Base-by-base conservation (phyloP, 768 basidiomycete species). In the Tulasnella sp. region DNA sequence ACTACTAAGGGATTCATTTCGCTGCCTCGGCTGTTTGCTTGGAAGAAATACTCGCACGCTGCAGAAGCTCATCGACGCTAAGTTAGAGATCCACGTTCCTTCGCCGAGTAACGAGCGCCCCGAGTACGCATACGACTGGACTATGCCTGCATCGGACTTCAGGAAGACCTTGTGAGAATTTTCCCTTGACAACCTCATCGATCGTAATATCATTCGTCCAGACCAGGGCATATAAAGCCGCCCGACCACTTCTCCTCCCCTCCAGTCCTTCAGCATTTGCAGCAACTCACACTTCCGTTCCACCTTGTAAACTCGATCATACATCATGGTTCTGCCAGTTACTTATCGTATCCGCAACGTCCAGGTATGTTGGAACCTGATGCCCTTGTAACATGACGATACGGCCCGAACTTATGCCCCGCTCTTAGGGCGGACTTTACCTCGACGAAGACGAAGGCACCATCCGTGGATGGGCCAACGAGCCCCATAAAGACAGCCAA, bases 401-500 rank as follows among this genome's bases (percentile, higher is more conserved):
- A 23, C n/a, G 42, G 29, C 35, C 51, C 42, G 32, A 48, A 7
- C 32, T 46, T 29, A 44, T n/a, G 20, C 3, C 18, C 35, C 42
- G 13, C 13, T 57, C 46, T 13, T 35, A 77, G 75, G 39, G 57
- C 69, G 75, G 75, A 18, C 70, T 57, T 26, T 77, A 73, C 69
- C 44, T 77, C 29, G 75, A 77, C 57, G 61, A 35, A 10, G 1
- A 70, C 57, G 11, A 23, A n/a, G 44, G 37, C 55, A 35, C 4
- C 32, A 35, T 77, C 29, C 61, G 70, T 48, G 75, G 75, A 69
- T 77, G 75, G 75, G 2, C 16, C 26, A 69, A 57, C 55, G 67
- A 35, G 7, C 75, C 55, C 6, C 10, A 77, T 1, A 77, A 70
- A 4, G 39, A 77, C 3, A 77, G 70, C 55, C 75, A 77, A 37